Conservation (phyloP, 805 yeast genomes). For the Starmerella sp. region DNA sequence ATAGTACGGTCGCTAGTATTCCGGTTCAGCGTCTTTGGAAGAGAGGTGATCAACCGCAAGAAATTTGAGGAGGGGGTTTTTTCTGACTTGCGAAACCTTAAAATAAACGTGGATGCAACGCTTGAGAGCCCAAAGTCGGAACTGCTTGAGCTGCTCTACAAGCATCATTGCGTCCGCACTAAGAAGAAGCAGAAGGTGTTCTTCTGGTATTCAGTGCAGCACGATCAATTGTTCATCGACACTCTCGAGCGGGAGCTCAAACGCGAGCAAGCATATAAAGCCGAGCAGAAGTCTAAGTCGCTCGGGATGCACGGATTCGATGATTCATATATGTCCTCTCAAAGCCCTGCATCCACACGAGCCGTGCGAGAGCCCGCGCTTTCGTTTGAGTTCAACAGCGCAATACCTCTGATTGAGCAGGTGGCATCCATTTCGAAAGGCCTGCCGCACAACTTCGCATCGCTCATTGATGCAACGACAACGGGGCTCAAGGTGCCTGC, state of each 20-base stretch:
- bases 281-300: conserved; percentile 9
- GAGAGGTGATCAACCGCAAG: conserved; percentile 71
- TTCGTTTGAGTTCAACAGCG: conserved; percentile 51
- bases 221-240: conserved; percentile 80
- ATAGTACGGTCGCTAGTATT: conserved; percentile 86
- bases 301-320: not conserved
- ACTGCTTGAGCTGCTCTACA: conserved; percentile 70
- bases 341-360: conserved; percentile 42
- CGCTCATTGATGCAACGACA: not conserved
- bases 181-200: conserved; percentile 95
- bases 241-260: conserved; percentile 76
- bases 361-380: conserved; percentile 67
- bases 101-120: conserved; percentile 70
- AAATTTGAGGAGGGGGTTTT: conserved; percentile 95
- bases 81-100: conserved; percentile 74
- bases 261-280: conserved; percentile 4
- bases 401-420: conserved; percentile 29
- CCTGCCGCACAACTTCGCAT: not conserved
- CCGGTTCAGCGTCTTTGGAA: conserved; percentile 78
- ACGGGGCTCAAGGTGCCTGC: not conserved
- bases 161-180: conserved; percentile 77
- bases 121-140: conserved; percentile 80
- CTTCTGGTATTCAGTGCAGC: conserved; percentile 94
- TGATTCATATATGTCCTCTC: not conserved
- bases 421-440: conserved; percentile 11